These are phyloP conservation scores for Rhodofomes roseus DNA, from an alignment of 1,284 basidiomycete species.

Conservation along the genomic window DNA sequence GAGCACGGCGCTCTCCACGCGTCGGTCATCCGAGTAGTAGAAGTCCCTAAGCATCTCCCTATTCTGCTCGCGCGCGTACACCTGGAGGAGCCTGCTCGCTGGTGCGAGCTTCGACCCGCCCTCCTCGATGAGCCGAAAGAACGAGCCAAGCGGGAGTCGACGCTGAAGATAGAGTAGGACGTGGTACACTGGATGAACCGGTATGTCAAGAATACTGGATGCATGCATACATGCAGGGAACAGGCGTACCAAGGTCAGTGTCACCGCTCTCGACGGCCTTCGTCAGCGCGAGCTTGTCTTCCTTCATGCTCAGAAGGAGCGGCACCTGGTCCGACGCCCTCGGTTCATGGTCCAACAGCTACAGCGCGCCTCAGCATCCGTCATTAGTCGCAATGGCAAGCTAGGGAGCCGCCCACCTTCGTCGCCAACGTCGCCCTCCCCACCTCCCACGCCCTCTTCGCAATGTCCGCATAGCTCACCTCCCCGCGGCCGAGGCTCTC, in stretches of 20 bases:
- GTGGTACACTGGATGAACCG: slow-evolving; percentile 69
- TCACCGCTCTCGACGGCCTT: slow-evolving; percentile 96
- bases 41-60: slow-evolving; percentile 92
- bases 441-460: slow-evolving; percentile 90
- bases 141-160: slow-evolving; percentile 82
- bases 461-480: slow-evolving; percentile 94
- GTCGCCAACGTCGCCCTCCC: slow-evolving; percentile 86
- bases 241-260: slow-evolving; percentile 79
- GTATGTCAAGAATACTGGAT: background rate
- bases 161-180: slow-evolving; percentile 85
- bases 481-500: slow-evolving; percentile 62
- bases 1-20: slow-evolving; percentile 87
- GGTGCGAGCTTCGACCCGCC: slow-evolving; percentile 71
- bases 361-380: background rate
- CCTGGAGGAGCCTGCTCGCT: slow-evolving; percentile 77
- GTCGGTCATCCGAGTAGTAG: slow-evolving; percentile 96
- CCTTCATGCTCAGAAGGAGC: slow-evolving; percentile 89
- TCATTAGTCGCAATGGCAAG: slow-evolving; percentile 11
- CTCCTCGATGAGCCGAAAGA: slow-evolving; percentile 93
- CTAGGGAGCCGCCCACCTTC: slow-evolving; percentile 46
- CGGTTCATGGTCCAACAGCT: slow-evolving; percentile 92
- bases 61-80: slow-evolving; percentile 89
- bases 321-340: slow-evolving; percentile 93
- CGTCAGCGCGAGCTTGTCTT: slow-evolving; percentile 83
- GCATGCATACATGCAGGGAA: too few species aligned